phyloP scores from a whole-genome alignment of 108 stramenopile species.

The Cyclotella kingstonii region DNA sequence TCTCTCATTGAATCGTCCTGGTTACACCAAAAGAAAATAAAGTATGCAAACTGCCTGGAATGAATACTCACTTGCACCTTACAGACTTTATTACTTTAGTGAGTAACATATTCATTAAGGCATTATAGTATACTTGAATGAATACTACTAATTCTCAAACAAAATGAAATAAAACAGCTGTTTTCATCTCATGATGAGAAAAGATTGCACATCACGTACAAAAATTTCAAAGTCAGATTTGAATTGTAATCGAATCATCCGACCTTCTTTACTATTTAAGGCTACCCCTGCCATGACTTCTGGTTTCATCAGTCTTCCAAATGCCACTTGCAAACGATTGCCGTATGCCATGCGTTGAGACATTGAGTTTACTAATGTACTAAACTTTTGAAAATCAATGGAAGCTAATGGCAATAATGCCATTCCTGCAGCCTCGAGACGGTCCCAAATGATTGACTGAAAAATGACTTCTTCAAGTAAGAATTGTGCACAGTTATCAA shows the following conservation, averaged over 20 bases:
- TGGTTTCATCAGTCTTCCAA: slow-evolving; percentile 61
- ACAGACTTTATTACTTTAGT: no score
- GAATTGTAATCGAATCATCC: slow-evolving; percentile 66
- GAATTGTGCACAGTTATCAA: no score
- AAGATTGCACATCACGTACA: slow-evolving; percentile 76
- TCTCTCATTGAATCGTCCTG: no score
- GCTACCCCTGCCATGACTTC: slow-evolving; percentile 61
- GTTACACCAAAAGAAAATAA: no score
- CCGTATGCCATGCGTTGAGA: slow-evolving; percentile 50
- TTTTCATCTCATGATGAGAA: slow-evolving; percentile 56
- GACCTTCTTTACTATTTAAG: slow-evolving; percentile 57
- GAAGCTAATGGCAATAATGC: slow-evolving; percentile 67
- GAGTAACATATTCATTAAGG: no score
- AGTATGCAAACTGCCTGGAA: no score
- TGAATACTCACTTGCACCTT: no score
- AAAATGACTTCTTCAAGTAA: slow-evolving; percentile 19
- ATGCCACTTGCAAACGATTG: slow-evolving; percentile 56
- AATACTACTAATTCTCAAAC: no score
- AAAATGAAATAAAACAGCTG: no score
- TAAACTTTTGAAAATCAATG: slow-evolving; percentile 61
- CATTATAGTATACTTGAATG: no score
- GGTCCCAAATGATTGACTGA: slow-evolving; percentile 73
- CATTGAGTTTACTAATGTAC: slow-evolving; percentile 55
- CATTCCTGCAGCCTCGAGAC: slow-evolving; percentile 71
- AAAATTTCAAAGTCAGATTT: slow-evolving; percentile 76